Percentiles rank a stretch among this genome's conserved stretches.
Conservation (phyloP, 129 eudicot genomes). For the Tanacetum coccineum region DNA sequence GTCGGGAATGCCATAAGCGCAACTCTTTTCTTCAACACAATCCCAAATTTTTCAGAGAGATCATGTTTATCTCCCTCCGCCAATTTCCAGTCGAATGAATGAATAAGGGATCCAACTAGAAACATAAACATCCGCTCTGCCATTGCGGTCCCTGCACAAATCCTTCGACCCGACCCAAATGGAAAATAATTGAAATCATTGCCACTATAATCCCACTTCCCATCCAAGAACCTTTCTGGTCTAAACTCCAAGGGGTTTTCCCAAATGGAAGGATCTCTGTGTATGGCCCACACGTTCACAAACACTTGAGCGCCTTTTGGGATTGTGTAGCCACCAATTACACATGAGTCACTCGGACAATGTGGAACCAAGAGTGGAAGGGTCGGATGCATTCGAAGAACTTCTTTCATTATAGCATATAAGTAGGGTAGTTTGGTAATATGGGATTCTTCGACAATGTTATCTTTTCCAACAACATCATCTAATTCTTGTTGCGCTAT, state of each 20-base stretch:
- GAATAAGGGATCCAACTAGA: slow-evolving; percentile 47
- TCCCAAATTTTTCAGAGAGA: slow-evolving; percentile 52
- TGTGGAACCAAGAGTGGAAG: slow-evolving; percentile 66
- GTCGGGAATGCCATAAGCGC: slow-evolving; percentile 46
- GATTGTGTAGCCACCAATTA: slow-evolving; percentile 48
- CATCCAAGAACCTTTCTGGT: slow-evolving; percentile 52
- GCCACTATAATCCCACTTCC: slow-evolving; percentile 41
- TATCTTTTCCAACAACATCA: slow-evolving; percentile 44
- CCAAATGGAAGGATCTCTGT: slow-evolving; percentile 53
- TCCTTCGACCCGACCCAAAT: slow-evolving; percentile 55
- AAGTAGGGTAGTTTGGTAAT: slow-evolving; percentile 47
- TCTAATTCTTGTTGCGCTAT: slow-evolving; percentile 53
- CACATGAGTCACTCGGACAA: slow-evolving; percentile 47
- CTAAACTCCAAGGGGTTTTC: slow-evolving; percentile 39
- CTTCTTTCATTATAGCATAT: slow-evolving; percentile 58
- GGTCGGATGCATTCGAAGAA: slow-evolving; percentile 49
- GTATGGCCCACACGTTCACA: slow-evolving; percentile 50
- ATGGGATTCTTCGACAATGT: slow-evolving; percentile 50
- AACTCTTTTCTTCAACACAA: slow-evolving; percentile 44
- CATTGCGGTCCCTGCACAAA: slow-evolving; percentile 52
- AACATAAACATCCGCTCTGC: slow-evolving; percentile 56
- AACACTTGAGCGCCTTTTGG: slow-evolving; percentile 58
- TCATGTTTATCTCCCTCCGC: slow-evolving; percentile 31
- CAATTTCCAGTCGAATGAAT: slow-evolving; percentile 53
- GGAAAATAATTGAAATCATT: slow-evolving; percentile 51